Base-by-base conservation (phyloP, 2,329 filamentous ascomycete species). In the Thermochaetoides dissita region DNA sequence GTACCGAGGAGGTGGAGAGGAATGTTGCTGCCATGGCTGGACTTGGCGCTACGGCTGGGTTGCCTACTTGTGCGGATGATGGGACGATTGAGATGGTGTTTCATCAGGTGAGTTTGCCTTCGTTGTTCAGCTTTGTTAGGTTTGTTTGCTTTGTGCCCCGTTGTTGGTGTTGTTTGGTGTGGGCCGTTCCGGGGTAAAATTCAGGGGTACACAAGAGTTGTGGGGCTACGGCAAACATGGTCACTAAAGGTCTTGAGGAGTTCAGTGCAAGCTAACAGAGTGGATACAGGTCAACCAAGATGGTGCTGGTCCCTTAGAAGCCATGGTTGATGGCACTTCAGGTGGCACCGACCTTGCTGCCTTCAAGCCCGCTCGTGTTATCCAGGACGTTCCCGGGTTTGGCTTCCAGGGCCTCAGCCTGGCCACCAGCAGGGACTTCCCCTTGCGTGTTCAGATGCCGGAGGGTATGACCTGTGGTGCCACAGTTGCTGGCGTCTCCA, bases 391-490 rank as follows among this genome's bases (percentile, higher is more conserved):
- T 6, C 77, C 76, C 33, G 77, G 77, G 42, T 56, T 71, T 33
- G 67, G 61, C 4, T 39, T 78, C 48, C 63, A 62, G 8, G 77
- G 77, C 45, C 63, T 80, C 30, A 79, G 75, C 2, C 62, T 65
- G 12, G 73, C 75, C 34, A 67, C 68, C 39, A 75, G 68, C 54
- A 79, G 68, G 52, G 77, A 82, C 51, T 83, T 80, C 64, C 72
- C 72, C 39, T 61, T 82, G 53, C 71, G 68, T 47, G 69, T 81
- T 42, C 68, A 77, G 59, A 79, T 82, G 72, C 78, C 79, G 17
- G 47, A 56, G n/a, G 79, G 77, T 41, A 81, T 80, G 76, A 79
- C 73, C 29, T 83, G 79, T 60, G 65, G 70, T 29, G 79, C 67
- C 43, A 65, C 63, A 36, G 72, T 71, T 7, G 77, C 68, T 40